Conservation (phyloP, 2,329 filamentous ascomycete genomes). For the Endocalyx cinctus region DNA sequence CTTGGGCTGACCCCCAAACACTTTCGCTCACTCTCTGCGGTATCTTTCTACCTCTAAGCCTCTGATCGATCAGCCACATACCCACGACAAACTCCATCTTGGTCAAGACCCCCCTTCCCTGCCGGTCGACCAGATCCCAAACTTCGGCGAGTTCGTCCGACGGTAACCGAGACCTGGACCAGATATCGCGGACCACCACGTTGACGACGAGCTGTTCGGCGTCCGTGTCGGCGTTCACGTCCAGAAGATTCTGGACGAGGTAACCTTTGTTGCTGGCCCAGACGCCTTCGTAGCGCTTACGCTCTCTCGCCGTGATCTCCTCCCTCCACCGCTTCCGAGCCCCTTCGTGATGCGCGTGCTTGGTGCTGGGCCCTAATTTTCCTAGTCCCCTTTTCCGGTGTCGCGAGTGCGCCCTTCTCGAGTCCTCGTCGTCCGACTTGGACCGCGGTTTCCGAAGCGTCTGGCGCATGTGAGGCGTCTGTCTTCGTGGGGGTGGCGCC, state of each 20-base stretch:
- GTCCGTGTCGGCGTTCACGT: conserved; percentile 13
- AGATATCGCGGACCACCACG: conserved; percentile 70
- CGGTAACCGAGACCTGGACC: conserved; percentile 64
- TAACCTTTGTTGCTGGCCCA: conserved; percentile 77
- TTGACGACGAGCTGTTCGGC: conserved; percentile 55
- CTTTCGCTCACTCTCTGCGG: conserved; percentile 66
- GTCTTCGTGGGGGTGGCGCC: conserved; percentile 38
- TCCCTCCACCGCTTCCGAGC: conserved; percentile 74
- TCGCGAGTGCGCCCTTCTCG: conserved; percentile 36
- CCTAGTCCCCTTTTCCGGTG: conserved; percentile 49
- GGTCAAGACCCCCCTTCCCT: conserved; percentile 49
- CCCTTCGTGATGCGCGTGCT: conserved; percentile 74
- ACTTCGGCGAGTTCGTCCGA: conserved; percentile 66
- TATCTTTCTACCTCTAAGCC: conserved; percentile 73
- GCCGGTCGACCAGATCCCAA: conserved; percentile 68
- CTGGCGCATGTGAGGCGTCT: conserved; percentile 53
- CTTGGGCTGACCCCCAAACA: conserved; percentile 67
- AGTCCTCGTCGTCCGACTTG: conserved; percentile 48
- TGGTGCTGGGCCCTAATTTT: conserved; percentile 45
- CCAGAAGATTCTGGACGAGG: conserved; percentile 26
- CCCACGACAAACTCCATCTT: conserved; percentile 77
- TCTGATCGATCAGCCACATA: conserved; percentile 77
- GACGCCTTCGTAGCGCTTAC: conserved; percentile 78
- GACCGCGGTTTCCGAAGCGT: conserved; percentile 58
- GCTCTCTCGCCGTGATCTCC: conserved; percentile 64